A percentile compares a stretch with the other conserved stretches of the same genome.
Evolutionary conservation across 768 basidiomycete species (phyloP).

Genomic region (Macrolepiota fuliginosa): DNA sequence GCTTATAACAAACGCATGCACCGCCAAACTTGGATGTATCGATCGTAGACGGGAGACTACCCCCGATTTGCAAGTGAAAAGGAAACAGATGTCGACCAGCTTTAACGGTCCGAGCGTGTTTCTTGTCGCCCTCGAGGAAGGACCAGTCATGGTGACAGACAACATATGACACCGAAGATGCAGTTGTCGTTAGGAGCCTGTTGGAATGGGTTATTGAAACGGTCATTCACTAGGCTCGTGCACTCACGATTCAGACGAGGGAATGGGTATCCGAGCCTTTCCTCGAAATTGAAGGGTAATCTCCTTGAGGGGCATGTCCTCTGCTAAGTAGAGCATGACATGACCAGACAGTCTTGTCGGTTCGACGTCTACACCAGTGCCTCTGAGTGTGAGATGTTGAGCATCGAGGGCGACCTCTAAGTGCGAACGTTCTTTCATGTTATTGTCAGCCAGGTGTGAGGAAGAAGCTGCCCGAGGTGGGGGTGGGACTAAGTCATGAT

Average conservation of each 20-base stretch:
- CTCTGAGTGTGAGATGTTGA: constrained; percentile 69
- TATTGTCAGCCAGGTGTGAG: constrained; percentile 3
- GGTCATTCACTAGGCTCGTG: constrained; percentile 3
- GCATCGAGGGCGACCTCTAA: constrained; percentile 78
- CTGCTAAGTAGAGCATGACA: constrained; percentile 74
- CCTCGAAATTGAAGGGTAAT: constrained; percentile 83
- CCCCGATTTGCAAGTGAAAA: constrained; percentile 84
- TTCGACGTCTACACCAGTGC: constrained; percentile 81
- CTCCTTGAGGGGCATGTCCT: constrained; percentile 82
- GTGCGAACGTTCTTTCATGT: constrained; percentile 27
- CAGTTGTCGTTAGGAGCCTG: constrained; percentile 39
- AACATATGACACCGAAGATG: constrained; percentile 50
- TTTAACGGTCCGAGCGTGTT: constrained; percentile 84
- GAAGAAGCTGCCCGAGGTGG: background rate
- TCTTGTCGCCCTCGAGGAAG: constrained; percentile 83
- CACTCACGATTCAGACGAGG: constrained; percentile 57
- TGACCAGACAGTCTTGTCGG: constrained; percentile 79
- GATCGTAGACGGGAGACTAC: constrained; percentile 79
- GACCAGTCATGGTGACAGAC: constrained; percentile 89
- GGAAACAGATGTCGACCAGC: constrained; percentile 94
- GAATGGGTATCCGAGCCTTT: constrained; percentile 69
- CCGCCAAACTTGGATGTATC: constrained; percentile 51
- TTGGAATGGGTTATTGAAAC: constrained; percentile 10
- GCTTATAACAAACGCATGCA: constrained; percentile 81
- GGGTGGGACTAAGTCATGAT: background rate